phyloP scores from a whole-genome alignment of 805 yeast species.

The Yamadazyma ubonensis region DNA sequence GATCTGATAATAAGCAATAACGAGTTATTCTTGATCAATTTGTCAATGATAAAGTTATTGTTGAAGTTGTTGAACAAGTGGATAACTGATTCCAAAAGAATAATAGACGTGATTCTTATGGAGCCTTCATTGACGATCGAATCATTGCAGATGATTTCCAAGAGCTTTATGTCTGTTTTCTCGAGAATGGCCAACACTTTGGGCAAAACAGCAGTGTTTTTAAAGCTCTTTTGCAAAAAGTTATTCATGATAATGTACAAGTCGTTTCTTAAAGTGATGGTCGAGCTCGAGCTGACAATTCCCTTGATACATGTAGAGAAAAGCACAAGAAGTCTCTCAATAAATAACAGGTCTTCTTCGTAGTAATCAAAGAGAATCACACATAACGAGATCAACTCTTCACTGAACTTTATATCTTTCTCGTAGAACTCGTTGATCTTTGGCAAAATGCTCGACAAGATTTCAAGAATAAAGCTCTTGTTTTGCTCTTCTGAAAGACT shows the following conservation, averaged over 20 bases:
- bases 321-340: slow-evolving; percentile 60
- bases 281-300: slow-evolving; percentile 65
- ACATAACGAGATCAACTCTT: slow-evolving; percentile 72
- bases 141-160: slow-evolving; percentile 71
- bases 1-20: slow-evolving; percentile 64
- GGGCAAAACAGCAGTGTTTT: slow-evolving; percentile 36
- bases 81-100: slow-evolving; percentile 68
- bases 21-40: slow-evolving; percentile 63
- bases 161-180: slow-evolving; percentile 56
- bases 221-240: slow-evolving; percentile 53
- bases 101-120: slow-evolving; percentile 68
- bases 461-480: slow-evolving; percentile 63
- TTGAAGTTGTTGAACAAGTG: slow-evolving; percentile 52
- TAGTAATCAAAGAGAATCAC: slow-evolving; percentile 66
- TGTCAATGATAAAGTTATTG: slow-evolving; percentile 57
- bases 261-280: slow-evolving; percentile 70
- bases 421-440: slow-evolving; percentile 74
- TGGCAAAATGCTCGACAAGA: slow-evolving; percentile 74
- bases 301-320: slow-evolving; percentile 77
- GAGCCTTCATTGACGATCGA: slow-evolving; percentile 77
- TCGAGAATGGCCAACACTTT: slow-evolving; percentile 56
- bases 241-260: slow-evolving; percentile 71
- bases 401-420: slow-evolving; percentile 60
- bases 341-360: slow-evolving; percentile 22
- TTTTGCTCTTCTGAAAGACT: slow-evolving; percentile 40